Evolutionary conservation across 164 flowering plant species (phyloP), one percentile per base, ranked within the genome.

Genomic region (Berberis thunbergii): DNA sequence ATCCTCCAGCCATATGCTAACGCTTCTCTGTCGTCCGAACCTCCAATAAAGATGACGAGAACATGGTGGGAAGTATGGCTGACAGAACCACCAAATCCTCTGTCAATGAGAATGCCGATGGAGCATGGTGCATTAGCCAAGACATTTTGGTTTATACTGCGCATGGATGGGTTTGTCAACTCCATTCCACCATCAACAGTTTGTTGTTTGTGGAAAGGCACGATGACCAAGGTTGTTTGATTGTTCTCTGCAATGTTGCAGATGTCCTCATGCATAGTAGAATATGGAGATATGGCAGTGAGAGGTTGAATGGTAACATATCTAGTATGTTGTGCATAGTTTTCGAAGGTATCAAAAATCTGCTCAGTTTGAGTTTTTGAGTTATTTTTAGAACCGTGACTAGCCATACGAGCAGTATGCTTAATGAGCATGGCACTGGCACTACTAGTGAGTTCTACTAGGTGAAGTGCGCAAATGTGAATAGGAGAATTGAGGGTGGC

Each of bases 241-340:
- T 72, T 72, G 49, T 72, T 71, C 60, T 68, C 69, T 7, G 75
- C 75, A 2, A 72, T 61, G 65, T 49, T 55, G 69, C 75, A 72
- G 43, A 72, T 72, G 63, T 26, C 26, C 26, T 26, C 26, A 26
- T 26, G 26, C 26, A 26, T 26, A 26, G 26, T 26, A 26, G 26
- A 38, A 10, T 60, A 60, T n/a, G 73, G 68, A 42, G 69, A 60
- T 41, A 70, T 65, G 60, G 49, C 48, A 4, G 75, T 72, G 53
- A 72, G 68, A 11, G 71, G 62, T 11, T 59, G 68, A 38, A 64
- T 45, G 8, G 71, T 11, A 41, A 72, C 65, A 2, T 63, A 61
- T 42, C 44, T 10, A 4, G 57, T 44, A 1, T 56, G 26, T 26
- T 26, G 26, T 26, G 26, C 26, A 26, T 26, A 26, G 26, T 26